Conservation (phyloP, 2,329 filamentous ascomycete species). For the Cryphonectria naterciae region DNA sequence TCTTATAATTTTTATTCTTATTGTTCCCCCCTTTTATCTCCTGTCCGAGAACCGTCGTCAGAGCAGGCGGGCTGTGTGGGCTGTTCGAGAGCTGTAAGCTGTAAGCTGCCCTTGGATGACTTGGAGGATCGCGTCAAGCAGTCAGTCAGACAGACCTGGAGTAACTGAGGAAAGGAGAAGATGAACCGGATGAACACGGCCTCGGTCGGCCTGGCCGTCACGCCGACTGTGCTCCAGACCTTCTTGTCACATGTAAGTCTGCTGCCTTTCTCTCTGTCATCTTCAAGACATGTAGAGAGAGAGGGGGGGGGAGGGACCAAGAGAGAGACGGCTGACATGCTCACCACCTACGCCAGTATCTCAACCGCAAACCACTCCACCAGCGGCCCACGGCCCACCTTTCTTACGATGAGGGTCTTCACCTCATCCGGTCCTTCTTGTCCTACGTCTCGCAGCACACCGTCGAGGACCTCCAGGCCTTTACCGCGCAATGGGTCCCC, state of each 20-base stretch:
- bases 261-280: not conserved
- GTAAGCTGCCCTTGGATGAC: not conserved
- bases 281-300: not conserved
- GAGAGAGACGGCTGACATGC: not conserved
- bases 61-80: not conserved
- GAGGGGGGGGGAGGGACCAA: too few species aligned
- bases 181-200: conserved; percentile 73
- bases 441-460: conserved; percentile 84
- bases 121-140: too few species aligned
- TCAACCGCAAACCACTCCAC: conserved; percentile 74
- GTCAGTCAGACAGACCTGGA: too few species aligned
- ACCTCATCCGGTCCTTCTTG: conserved; percentile 85
- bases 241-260: conserved; percentile 79
- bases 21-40: not conserved
- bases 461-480: conserved; percentile 90
- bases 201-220: conserved; percentile 79
- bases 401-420: conserved; percentile 90
- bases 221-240: conserved; percentile 85
- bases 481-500: conserved; percentile 90
- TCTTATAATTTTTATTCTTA: not conserved
- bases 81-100: not conserved
- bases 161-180: not conserved
- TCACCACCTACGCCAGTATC: conserved; percentile 60
- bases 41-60: not conserved
- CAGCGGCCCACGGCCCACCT: conserved; percentile 88